Percentiles rank a stretch among this genome's conserved stretches.
Evolutionary conservation across 2,329 filamentous ascomycete genomes (phyloP).

Genomic region (Metarhizium robertsii): DNA sequence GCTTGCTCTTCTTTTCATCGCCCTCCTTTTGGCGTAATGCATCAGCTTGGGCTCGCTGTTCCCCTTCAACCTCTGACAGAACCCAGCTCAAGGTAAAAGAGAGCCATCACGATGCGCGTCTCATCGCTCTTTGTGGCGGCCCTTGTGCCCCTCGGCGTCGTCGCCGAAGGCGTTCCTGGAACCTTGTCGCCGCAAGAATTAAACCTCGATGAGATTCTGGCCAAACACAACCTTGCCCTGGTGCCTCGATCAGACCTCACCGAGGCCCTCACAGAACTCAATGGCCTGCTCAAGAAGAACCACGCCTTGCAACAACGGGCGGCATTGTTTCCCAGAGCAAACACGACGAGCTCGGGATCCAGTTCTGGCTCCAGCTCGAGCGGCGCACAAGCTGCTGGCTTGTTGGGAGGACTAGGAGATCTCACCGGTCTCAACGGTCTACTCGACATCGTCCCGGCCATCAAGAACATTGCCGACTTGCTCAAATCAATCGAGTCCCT

Average conservation of each 20-base stretch:
- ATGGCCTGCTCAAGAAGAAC: slow-evolving; percentile 26
- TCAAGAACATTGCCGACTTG: slow-evolving; percentile 17
- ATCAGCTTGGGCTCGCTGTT: neutral
- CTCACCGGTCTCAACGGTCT: slow-evolving; percentile 15
- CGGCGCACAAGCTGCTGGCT: neutral
- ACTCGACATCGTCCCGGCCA: slow-evolving; percentile 11
- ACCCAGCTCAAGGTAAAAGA: neutral
- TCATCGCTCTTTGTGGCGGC: slow-evolving; percentile 24
- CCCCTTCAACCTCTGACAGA: neutral
- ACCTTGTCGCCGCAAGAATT: slow-evolving; percentile 21
- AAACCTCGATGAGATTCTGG: slow-evolving; percentile 30
- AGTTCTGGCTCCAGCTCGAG: neutral
- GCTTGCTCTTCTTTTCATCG: neutral
- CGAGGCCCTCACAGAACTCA: slow-evolving; percentile 33
- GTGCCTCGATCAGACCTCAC: slow-evolving; percentile 36
- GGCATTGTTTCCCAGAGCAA: slow-evolving; percentile 1
- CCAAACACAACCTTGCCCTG: slow-evolving; percentile 33
- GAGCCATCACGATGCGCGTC: slow-evolving; percentile 24
- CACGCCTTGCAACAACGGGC: slow-evolving; percentile 4
- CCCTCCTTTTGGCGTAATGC: neutral
- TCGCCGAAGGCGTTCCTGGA: slow-evolving; percentile 16
- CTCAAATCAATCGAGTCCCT: slow-evolving; percentile 11
- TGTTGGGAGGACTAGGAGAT: slow-evolving; percentile 12
- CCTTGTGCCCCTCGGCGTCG: slow-evolving; percentile 23
- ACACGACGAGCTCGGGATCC: slow-evolving; percentile 1